Evolutionary conservation across 2,329 filamentous ascomycete species (phyloP), one percentile per base, ranked within the genome.

Genomic region (Diaporthe helianthi): DNA sequence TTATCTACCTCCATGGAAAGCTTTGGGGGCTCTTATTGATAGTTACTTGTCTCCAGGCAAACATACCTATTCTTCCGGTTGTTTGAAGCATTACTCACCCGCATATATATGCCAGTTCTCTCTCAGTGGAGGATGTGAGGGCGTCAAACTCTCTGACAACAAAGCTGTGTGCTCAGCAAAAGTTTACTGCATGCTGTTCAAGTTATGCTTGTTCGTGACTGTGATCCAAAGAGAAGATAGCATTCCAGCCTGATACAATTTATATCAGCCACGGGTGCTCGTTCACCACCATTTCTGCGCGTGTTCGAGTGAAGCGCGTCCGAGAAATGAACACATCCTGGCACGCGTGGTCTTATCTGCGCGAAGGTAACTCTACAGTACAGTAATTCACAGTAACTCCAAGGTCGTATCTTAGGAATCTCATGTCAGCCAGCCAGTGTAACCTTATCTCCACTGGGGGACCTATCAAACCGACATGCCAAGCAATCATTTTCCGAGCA

Each of bases 391-490:
- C 19, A 31, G 19, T 22, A 60, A 60, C 36, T 41, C 24, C 8
- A 46, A 60, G 17, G 55, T 46, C 9, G 41, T 61, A 31, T 47
- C 22, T 10, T 22, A 13, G 17, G 12, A 47, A 33, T 33, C 58
- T 33, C 58, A 61, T 22, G 26, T 22, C 58, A 47, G 55, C 19
- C 22, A 31, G 36, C 24, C 22, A 33, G 58, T 49, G 41, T 26
- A 33, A 24, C 38, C 51, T 66, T 55, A 66, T 66, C 64, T 55
- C 36, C 22, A 6, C 19, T 17, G 6, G 19, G 19, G 6, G n/a
- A 19, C 7, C 36, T 65, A 54, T 54, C 64, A 47, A 13, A 29
- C 33, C 24, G 38, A 12, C 12, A 13, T 46, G 51, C 64, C 64
- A 47, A 66, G 51, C n/a, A 47, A 47, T 15, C 19, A 24, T n/a